These are phyloP conservation scores for Penicillium roqueforti DNA, from an alignment of 495 filamentous ascomycete genomes.

Conservation along the genomic window DNA sequence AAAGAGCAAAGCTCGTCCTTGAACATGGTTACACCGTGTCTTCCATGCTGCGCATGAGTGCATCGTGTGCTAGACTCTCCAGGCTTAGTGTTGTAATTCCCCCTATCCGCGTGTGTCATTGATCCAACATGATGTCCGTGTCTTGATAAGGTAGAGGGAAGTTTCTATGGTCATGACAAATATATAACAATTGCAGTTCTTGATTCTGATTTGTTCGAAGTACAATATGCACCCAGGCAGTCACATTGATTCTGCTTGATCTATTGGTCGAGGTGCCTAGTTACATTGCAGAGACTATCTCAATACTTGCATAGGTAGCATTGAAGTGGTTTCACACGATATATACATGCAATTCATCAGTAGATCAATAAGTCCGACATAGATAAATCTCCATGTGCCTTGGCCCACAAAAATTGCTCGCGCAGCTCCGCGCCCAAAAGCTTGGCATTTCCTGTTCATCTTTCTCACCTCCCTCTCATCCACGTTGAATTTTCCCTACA, in stretches of 20 bases:
- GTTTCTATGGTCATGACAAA: not conserved
- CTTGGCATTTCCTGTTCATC: slow-evolving; percentile 7
- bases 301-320: slow-evolving; percentile 1
- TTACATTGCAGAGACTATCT: not conserved
- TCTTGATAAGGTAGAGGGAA: too few relatives aligned
- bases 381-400: not conserved
- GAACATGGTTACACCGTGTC: not conserved
- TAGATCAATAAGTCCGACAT: not conserved
- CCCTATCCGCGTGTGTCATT: not conserved
- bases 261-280: not conserved
- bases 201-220: not conserved
- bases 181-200: not conserved
- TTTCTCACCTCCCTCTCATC: not conserved
- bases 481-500: not conserved
- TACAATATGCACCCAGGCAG: not conserved
- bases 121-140: not conserved
- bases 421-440: slow-evolving; percentile 7
- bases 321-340: not conserved
- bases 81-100: too few relatives aligned
- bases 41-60: not conserved
- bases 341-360: not conserved
- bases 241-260: not conserved
- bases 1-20: slow-evolving; percentile 13
- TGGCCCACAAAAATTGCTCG: not conserved
- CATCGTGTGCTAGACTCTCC: not conserved